Conservation (phyloP, 1,139 yeast species). For the Kurtzmaniella natalensis region DNA sequence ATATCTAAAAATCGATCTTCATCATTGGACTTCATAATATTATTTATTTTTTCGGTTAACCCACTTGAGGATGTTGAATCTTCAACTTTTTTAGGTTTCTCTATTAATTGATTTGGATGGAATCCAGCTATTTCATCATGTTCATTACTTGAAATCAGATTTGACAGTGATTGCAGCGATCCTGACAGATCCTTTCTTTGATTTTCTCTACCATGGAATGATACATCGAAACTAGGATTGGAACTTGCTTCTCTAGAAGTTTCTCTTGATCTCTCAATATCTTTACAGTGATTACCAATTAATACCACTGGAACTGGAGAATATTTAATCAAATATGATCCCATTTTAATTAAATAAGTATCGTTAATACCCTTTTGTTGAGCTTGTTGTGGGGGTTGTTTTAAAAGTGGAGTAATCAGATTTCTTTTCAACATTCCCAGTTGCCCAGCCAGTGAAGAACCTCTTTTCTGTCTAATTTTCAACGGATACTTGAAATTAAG, state of each 20-base stretch:
- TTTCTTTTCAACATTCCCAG: neutral
- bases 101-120: neutral
- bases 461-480: conserved; percentile 14
- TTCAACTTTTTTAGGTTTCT: neutral
- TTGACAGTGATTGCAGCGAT: neutral
- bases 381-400: neutral
- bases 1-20: conserved; percentile 18
- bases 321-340: conserved; percentile 38
- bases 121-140: neutral
- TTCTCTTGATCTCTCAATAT: neutral
- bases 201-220: neutral
- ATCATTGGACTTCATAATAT: neutral
- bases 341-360: conserved; percentile 30
- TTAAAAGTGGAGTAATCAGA: neutral
- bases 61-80: neutral
- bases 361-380: conserved; percentile 8
- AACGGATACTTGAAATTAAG: conserved; percentile 43
- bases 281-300: conserved; percentile 26
- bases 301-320: conserved; percentile 38
- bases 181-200: neutral
- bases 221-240: neutral
- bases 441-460: conserved; percentile 1
- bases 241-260: neutral
- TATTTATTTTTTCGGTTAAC: neutral
- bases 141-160: conserved; percentile 1